Percentiles rank a stretch among this genome's conserved stretches.
Evolutionary conservation across 106 monocot genomes (phyloP).

Genomic region (Dendrobium nobile): DNA sequence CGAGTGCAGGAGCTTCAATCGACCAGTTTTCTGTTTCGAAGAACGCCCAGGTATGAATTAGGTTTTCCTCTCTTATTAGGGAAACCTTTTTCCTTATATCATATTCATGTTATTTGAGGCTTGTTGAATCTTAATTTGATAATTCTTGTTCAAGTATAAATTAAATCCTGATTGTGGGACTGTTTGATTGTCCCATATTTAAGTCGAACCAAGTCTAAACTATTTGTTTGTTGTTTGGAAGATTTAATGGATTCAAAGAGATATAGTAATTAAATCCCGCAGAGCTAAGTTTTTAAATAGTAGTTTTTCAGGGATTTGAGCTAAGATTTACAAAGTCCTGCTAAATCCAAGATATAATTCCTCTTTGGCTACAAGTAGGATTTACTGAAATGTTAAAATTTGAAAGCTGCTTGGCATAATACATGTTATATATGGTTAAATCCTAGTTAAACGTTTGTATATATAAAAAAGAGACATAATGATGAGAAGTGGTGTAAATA

Average conservation of each 20-base stretch:
- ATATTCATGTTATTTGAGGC: not conserved
- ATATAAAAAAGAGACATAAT: too few species aligned
- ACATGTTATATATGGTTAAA: too few species aligned
- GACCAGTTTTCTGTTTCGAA: constrained; percentile 64
- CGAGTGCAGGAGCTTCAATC: constrained; percentile 33
- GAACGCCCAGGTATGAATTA: constrained; percentile 34
- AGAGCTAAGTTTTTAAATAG: not conserved
- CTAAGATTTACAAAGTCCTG: not conserved
- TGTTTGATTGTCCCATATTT: not conserved
- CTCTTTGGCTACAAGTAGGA: too few species aligned
- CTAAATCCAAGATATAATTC: not conserved
- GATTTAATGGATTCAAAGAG: too few species aligned
- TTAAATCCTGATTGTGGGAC: not conserved
- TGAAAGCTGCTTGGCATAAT: too few species aligned
- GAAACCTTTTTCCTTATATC: not conserved
- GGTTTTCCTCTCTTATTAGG: not conserved
- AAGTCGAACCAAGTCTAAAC: too few species aligned
- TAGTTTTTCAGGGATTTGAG: not conserved
- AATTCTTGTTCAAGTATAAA: not conserved
- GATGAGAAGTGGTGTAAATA: too few species aligned
- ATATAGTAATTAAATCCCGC: not conserved
- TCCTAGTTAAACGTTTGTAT: too few species aligned
- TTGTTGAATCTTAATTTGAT: not conserved
- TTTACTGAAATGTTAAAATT: too few species aligned
- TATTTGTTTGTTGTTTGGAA: too few species aligned